Conservation (phyloP, 163 green algal genomes). For the Scenedesmus sp. region DNA sequence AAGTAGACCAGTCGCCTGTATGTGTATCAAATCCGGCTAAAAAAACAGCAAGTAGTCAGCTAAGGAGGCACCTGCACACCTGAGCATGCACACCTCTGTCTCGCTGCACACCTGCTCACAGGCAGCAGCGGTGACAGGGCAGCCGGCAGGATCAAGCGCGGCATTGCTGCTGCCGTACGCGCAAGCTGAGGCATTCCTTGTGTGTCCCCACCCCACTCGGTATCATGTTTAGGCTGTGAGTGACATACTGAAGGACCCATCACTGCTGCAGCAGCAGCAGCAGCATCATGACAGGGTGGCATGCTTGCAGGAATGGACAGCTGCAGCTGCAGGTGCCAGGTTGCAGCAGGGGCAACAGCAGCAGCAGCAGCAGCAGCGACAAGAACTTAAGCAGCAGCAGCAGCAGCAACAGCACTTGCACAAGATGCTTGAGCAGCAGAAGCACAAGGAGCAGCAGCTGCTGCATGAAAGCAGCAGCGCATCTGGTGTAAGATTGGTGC, state of each 20-base stretch:
- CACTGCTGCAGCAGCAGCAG: slow-evolving; percentile 21
- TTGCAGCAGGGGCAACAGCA: too few species aligned
- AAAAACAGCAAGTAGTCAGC: too few species aligned
- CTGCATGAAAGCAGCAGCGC: neutral
- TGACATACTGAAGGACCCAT: slow-evolving; percentile 59
- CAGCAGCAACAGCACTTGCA: too few species aligned
- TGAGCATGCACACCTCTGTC: too few species aligned
- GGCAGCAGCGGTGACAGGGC: neutral
- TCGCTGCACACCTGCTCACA: neutral
- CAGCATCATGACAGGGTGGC: neutral
- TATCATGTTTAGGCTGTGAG: slow-evolving; percentile 55
- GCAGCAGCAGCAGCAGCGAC: slow-evolving; percentile 17
- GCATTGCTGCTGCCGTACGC: neutral
- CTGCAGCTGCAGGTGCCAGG: slow-evolving; percentile 8
- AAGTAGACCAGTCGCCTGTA: neutral
- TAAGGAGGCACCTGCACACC: too few species aligned
- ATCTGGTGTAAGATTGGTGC: neutral
- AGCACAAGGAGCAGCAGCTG: neutral
- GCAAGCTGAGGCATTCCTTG: too few species aligned
- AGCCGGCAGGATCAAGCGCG: too few species aligned
- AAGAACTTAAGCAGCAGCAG: neutral
- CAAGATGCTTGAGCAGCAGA: too few species aligned
- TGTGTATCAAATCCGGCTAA: too few species aligned
- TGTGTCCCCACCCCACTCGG: too few species aligned
- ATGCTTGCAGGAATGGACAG: slow-evolving; percentile 18